Evolutionary conservation across 768 basidiomycete genomes (phyloP).

Genomic region (Macrolepiota dolichaula): DNA sequence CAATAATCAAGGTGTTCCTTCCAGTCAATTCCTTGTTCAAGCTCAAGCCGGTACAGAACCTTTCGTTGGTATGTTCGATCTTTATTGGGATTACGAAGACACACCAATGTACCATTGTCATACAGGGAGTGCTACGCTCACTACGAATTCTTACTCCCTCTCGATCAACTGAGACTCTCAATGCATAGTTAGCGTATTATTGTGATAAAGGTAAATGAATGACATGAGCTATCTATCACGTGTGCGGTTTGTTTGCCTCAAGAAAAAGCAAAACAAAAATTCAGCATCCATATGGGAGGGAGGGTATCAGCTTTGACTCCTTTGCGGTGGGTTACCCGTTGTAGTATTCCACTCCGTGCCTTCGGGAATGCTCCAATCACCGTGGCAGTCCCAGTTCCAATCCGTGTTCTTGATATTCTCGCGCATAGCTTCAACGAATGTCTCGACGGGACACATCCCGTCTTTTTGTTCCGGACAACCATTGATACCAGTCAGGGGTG

Average conservation of each 20-base stretch:
- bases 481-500: constrained; percentile 71
- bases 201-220: no score
- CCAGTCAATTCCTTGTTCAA: constrained; percentile 30
- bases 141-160: constrained; percentile 26
- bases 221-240: no score
- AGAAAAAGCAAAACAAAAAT: no score
- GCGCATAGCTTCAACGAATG: constrained; percentile 69
- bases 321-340: constrained; percentile 58
- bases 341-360: constrained; percentile 72
- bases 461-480: constrained; percentile 72
- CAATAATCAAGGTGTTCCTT: constrained; percentile 26
- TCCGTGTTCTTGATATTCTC: constrained; percentile 63
- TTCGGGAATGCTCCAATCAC: constrained; percentile 68
- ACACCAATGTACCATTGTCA: not conserved
- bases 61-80: constrained; percentile 22
- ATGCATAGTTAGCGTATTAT: not conserved
- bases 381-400: constrained; percentile 74
- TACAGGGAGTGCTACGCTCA: constrained; percentile 28
- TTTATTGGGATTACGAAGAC: not conserved
- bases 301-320: not conserved
- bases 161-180: constrained; percentile 23
- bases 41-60: constrained; percentile 33
- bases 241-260: no score
- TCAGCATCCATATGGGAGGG: not conserved
- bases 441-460: constrained; percentile 73